Conservation (phyloP, 2,329 filamentous ascomycete species). For the Mariannaea elegans region DNA sequence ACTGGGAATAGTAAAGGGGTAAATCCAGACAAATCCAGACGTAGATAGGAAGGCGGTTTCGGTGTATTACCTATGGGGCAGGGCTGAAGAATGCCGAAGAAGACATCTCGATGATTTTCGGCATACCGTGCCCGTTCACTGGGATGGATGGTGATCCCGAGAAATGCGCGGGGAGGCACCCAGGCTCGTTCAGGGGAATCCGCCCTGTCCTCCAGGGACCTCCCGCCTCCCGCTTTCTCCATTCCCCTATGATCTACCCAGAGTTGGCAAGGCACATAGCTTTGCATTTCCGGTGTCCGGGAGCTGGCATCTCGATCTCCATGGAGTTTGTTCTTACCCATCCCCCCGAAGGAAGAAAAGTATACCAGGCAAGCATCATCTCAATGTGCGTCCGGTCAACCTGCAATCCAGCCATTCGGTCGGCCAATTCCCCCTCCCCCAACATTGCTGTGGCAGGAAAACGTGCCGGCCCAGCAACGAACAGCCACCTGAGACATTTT, state of each 20-base stretch:
- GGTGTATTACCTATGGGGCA: conserved; percentile 12
- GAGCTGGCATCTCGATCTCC: conserved; percentile 14
- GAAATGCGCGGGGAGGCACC: background rate
- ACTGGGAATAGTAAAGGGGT: conserved; percentile 14
- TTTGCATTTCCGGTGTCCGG: conserved; percentile 18
- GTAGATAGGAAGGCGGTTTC: conserved; percentile 11
- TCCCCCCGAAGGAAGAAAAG: background rate
- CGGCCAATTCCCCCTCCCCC: background rate
- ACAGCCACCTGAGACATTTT: conserved; percentile 25
- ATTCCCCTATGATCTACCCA: background rate
- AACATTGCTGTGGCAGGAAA: background rate
- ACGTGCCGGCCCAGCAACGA: conserved; percentile 15
- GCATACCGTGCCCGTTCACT: conserved; percentile 2
- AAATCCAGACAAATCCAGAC: conserved; percentile 11
- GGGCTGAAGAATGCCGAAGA: conserved; percentile 35
- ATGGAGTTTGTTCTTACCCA: conserved; percentile 8
- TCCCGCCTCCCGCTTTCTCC: conserved; percentile 1
- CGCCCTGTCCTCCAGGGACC: background rate
- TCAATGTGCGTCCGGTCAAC: background rate
- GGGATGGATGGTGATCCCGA: conserved; percentile 1
- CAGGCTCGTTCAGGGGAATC: background rate
- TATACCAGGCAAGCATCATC: background rate
- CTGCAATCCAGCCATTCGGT: conserved; percentile 1
- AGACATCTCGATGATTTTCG: conserved; percentile 24
- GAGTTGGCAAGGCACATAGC: background rate